phyloP scores from a whole-genome alignment of 176 grass and related monocot genomes.

The Sorghum bicolor region Sorghum_bicolor_NCBIv3 NC_012877.2:15914501-15915000 shows the following conservation, averaged over 20 bases:
- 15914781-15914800: constrained; percentile 79
- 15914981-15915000: constrained; percentile 78
- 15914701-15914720: constrained; percentile 66
- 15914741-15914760: constrained; percentile 56
- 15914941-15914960: constrained; percentile 96
- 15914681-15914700: constrained; percentile 58
- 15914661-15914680: constrained; percentile 47
- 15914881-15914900: constrained; percentile 61
- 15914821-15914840: constrained; percentile 71
- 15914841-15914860: constrained; percentile 52
- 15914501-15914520: constrained; percentile 68
- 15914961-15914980: constrained; percentile 74
- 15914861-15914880: constrained; percentile 87
- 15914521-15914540: constrained; percentile 53
- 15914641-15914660: constrained; percentile 79
- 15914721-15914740: constrained; percentile 46
- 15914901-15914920: constrained; percentile 55
- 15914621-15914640: constrained; percentile 68
- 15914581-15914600: constrained; percentile 64
- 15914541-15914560: constrained; percentile 83
- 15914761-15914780: constrained; percentile 73
- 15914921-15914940: constrained; percentile 77
- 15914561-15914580: constrained; percentile 75
- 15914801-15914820: constrained; percentile 65
- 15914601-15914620: constrained; percentile 52